A percentile compares a stretch with the other conserved stretches of the same genome.
Evolutionary conservation across 23 red algal species (phyloP).

Genomic region (Gracilaria gracilis): DNA sequence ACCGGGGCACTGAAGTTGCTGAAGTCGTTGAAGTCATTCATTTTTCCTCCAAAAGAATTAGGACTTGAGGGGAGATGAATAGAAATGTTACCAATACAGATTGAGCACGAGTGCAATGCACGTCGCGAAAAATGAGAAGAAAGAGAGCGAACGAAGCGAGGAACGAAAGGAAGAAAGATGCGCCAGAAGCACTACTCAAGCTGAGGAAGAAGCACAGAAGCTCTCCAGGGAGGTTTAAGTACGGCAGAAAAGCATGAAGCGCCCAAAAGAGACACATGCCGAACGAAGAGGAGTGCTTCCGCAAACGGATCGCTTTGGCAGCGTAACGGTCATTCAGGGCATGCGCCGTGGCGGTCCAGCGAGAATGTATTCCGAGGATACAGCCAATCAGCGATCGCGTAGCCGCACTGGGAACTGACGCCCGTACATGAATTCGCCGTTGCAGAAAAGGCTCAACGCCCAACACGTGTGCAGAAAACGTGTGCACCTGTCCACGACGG

Average conservation of each 20-base stretch:
- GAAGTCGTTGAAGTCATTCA: conserved; percentile 68
- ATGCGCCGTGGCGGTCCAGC: conserved; percentile 30
- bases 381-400: neutral
- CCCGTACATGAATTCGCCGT: too few species aligned
- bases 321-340: conserved; percentile 21
- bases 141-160: conserved; percentile 8
- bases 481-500: neutral
- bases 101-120: conserved; percentile 16
- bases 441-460: too few species aligned
- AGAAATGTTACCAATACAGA: conserved; percentile 34
- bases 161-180: conserved; percentile 23
- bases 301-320: conserved; percentile 10
- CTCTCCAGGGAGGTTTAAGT: neutral
- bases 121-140: conserved; percentile 5
- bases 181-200: conserved; percentile 26
- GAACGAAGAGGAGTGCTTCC: neutral
- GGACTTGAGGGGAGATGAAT: conserved; percentile 5
- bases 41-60: conserved; percentile 32
- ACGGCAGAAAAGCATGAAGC: conserved; percentile 9
- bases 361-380: neutral
- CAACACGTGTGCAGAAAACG: too few species aligned
- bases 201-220: neutral
- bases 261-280: neutral
- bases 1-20: conserved; percentile 77
- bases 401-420: neutral